These are phyloP conservation scores for Debaryomyces udenii DNA, from an alignment of 1,139 yeast species.

Conservation along the genomic window DNA sequence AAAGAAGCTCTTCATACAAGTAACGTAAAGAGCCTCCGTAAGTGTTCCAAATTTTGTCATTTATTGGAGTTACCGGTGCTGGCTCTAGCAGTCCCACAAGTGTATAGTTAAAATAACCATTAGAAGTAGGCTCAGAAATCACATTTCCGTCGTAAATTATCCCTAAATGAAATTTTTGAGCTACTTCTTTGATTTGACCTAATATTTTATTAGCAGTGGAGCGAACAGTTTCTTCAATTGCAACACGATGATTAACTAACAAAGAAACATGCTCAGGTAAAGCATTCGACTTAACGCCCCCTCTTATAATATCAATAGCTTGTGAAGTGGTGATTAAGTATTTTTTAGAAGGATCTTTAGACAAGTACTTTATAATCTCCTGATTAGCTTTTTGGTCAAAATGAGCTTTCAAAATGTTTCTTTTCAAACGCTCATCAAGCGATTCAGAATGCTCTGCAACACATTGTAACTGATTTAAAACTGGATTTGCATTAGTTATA, in stretches of 20 bases:
- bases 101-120: constrained; percentile 52
- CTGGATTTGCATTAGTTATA: constrained; percentile 45
- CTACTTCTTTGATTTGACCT: constrained; percentile 41
- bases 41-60: constrained; percentile 52
- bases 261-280: constrained; percentile 68
- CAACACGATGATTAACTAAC: constrained; percentile 61
- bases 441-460: constrained; percentile 41
- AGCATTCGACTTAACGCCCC: constrained; percentile 74
- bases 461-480: constrained; percentile 44
- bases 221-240: constrained; percentile 50
- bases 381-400: constrained; percentile 44
- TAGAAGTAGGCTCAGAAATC: constrained; percentile 30
- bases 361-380: constrained; percentile 40
- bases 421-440: constrained; percentile 33
- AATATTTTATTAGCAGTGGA: constrained; percentile 43
- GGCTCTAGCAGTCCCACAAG: constrained; percentile 48
- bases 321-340: constrained; percentile 63
- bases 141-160: constrained; percentile 39
- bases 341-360: constrained; percentile 25
- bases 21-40: constrained; percentile 61
- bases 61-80: constrained; percentile 59
- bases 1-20: constrained; percentile 52
- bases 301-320: constrained; percentile 68
- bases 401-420: constrained; percentile 46
- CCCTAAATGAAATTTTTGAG: constrained; percentile 50